Conservation (phyloP, 2,329 filamentous ascomycete species). For the Rachicladosporium sp. region DNA sequence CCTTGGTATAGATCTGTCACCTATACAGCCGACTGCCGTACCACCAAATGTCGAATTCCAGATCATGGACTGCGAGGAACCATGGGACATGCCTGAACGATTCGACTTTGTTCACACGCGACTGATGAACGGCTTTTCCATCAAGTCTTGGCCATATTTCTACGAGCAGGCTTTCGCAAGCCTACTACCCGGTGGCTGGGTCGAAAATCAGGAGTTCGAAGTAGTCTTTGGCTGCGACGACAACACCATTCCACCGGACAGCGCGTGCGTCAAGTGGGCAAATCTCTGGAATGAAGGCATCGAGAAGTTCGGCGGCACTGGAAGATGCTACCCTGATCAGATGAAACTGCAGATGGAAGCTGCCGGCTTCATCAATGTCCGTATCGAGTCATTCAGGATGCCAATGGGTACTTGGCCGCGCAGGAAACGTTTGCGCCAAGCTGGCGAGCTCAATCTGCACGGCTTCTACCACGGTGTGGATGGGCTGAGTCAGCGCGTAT, state of each 20-base stretch:
- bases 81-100: constrained; percentile 12
- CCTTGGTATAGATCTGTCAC: constrained; percentile 16
- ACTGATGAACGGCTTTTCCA: constrained; percentile 15
- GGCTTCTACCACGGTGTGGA: constrained; percentile 16
- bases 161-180: constrained; percentile 14
- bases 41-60: constrained; percentile 16
- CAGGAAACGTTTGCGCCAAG: constrained; percentile 14
- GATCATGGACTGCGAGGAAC: constrained; percentile 13
- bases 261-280: constrained; percentile 11
- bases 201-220: constrained; percentile 29
- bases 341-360: constrained; percentile 25
- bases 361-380: constrained; percentile 23
- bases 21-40: constrained; percentile 17
- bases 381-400: constrained; percentile 17
- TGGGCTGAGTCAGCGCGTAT: constrained; percentile 15
- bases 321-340: constrained; percentile 13
- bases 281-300: constrained; percentile 15
- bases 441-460: constrained; percentile 14
- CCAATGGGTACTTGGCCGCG: constrained; percentile 19
- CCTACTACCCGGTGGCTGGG: constrained; percentile 24
- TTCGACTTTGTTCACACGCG: constrained; percentile 21
- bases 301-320: constrained; percentile 12
- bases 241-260: constrained; percentile 20
- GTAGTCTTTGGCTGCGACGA: constrained; percentile 16
- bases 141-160: constrained; percentile 18